Evolutionary conservation across 805 yeast species (phyloP).

Genomic region (Lachancea sp.): DNA sequence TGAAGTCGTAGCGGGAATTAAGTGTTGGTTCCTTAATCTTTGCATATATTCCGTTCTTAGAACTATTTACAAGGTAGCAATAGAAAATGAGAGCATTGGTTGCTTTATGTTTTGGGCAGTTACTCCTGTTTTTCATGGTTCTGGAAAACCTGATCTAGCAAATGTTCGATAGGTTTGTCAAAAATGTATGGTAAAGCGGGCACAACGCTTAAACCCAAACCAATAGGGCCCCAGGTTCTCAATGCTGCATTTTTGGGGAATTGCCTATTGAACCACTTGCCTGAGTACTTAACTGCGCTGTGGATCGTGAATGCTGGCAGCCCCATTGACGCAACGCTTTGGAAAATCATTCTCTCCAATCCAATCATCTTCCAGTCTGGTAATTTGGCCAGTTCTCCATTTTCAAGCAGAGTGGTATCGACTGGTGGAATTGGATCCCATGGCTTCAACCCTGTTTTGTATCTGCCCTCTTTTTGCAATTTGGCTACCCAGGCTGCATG

Average conservation of each 20-base stretch:
- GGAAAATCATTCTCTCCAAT: conserved; percentile 71
- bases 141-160: conserved; percentile 58
- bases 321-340: conserved; percentile 78
- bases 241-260: conserved; percentile 38
- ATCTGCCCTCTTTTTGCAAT: conserved; percentile 58
- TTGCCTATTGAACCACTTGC: conserved; percentile 50
- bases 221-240: conserved; percentile 70
- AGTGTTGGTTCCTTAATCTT: too few relatives aligned
- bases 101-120: too few relatives aligned
- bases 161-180: conserved; percentile 76
- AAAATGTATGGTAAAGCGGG: conserved; percentile 72
- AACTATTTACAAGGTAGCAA: conserved; percentile 1
- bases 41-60: too few relatives aligned
- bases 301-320: conserved; percentile 84
- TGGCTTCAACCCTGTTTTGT: conserved; percentile 55
- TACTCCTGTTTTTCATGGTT: conserved; percentile 10
- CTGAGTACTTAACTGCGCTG: conserved; percentile 64
- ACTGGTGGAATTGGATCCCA: conserved; percentile 47
- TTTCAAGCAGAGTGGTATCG: conserved; percentile 32
- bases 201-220: conserved; percentile 67
- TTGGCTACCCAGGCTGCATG: conserved; percentile 69
- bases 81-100: too few relatives aligned
- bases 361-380: conserved; percentile 63
- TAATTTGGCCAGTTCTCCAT: conserved; percentile 38
- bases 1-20: neutral